Base-by-base conservation (phyloP, 2,329 filamentous ascomycete genomes). In the Fusarium pseudograminearum region DNA sequence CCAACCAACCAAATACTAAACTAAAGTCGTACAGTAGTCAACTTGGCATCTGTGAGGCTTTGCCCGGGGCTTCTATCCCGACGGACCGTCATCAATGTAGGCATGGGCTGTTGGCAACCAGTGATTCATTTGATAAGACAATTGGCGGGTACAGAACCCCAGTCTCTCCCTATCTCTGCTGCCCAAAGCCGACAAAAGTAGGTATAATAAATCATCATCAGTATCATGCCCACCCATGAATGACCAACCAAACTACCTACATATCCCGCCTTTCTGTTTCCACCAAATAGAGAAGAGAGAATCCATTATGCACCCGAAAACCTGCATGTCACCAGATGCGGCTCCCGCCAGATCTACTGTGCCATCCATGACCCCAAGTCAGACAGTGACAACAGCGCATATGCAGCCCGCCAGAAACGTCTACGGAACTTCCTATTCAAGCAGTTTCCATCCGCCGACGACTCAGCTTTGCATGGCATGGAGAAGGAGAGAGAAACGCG, bases 401-500 rank as follows among this genome's bases (percentile, higher is more conserved):
- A 70, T 70, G 67, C 67, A 68, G 26, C n/a, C 26, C 26, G 62
- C 54, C 51, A 64, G 50, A 70, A 70, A 31, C 38, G 67, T 28
- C 9, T 33, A 7, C 11, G 18, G 12, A 38, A 24, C 16, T 41
- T 44, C 57, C 57, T 20, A 12, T 45, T 47, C 9, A 5, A 40
- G 50, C 18, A 48, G 47, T n/a, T 54, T 15, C 20, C 33, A 44
- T 24, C 26, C n/a, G 22, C 20, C 55, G n/a, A 31, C 31, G 18
- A 18, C 30, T 22, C 65, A 67, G 63, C 65, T 63, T 47, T 51
- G 18, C 52, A 67, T 38, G 64, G 44, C 16, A 7, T 22, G 36
- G 30, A 26, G 45, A 24, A 22, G 15, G 46, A 22, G 22, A 26
- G 15, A 18, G 14, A 46, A 12, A 47, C 22, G 6, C 40, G 42